Evolutionary conservation across 2,329 filamentous ascomycete genomes (phyloP).

Genomic region (Penicillium glabrum): DNA sequence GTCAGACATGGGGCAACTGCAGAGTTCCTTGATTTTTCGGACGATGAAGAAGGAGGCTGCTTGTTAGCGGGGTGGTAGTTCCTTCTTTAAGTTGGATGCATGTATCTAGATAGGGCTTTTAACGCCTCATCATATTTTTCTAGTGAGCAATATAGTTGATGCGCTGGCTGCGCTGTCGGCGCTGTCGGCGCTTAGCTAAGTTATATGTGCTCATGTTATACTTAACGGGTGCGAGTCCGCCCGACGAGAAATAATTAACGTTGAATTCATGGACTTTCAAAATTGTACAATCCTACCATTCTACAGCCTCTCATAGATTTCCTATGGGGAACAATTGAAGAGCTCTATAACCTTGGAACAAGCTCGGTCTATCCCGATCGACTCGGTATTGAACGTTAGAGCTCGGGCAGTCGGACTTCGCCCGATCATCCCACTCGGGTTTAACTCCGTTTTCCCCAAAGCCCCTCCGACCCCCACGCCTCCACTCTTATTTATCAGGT

Average conservation of each 20-base stretch:
- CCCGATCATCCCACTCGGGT: slow-evolving; percentile 1
- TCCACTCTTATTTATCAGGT: not conserved
- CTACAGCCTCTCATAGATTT: not conserved
- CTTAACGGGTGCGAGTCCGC: not conserved
- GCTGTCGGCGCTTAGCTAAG: not conserved
- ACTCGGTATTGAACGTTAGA: not conserved
- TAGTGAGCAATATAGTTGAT: not conserved
- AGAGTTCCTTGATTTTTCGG: not conserved
- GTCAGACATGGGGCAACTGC: not conserved
- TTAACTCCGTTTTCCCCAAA: slow-evolving; percentile 3
- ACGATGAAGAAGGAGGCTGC: not conserved
- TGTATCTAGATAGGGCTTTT: not conserved
- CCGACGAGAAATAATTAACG: not conserved
- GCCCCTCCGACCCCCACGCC: slow-evolving; percentile 10
- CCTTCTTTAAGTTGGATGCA: not conserved
- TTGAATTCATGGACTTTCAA: not conserved
- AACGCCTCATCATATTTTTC: not conserved
- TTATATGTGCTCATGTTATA: not conserved
- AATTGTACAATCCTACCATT: not conserved
- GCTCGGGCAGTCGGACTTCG: slow-evolving; percentile 2
- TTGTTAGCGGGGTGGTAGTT: not conserved
- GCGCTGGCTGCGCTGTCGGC: not conserved
- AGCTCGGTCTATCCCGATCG: not conserved
- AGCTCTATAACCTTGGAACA: not conserved
- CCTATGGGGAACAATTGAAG: not conserved